These are phyloP conservation scores for Aureobasidium sp. DNA, from an alignment of 2,329 filamentous ascomycete species.

Conservation along the genomic window DNA sequence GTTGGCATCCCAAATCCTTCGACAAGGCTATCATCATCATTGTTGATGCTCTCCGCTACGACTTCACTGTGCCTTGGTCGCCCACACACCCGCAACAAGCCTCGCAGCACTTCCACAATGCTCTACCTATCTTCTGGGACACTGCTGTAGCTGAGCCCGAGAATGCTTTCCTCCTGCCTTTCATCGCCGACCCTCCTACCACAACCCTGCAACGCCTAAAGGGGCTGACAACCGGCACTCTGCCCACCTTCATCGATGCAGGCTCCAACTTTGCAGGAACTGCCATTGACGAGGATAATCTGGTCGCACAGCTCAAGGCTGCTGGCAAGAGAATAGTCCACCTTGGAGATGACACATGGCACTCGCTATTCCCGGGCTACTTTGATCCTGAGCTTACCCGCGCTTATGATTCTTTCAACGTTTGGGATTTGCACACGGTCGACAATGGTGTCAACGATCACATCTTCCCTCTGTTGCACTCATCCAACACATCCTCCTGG, in stretches of 20 bases:
- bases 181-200: constrained; percentile 95
- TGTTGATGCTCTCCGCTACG: constrained; percentile 90
- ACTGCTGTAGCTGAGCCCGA: constrained; percentile 65
- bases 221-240: constrained; percentile 86
- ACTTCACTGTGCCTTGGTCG: constrained; percentile 81
- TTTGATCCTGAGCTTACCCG: constrained; percentile 81
- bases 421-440: constrained; percentile 94
- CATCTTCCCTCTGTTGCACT: constrained; percentile 72
- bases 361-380: constrained; percentile 83
- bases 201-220: constrained; percentile 88
- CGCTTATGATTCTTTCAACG: constrained; percentile 95
- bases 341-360: constrained; percentile 97
- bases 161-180: constrained; percentile 84
- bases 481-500: constrained; percentile 64
- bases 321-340: constrained; percentile 77
- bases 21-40: constrained; percentile 85
- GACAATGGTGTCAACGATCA: constrained; percentile 92
- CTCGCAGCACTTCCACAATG: constrained; percentile 71
- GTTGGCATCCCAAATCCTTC: constrained; percentile 94
- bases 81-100: constrained; percentile 37
- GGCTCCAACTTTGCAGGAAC: constrained; percentile 94
- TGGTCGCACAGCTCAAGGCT: constrained; percentile 57
- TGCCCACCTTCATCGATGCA: constrained; percentile 89
- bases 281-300: constrained; percentile 87
- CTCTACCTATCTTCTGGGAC: constrained; percentile 80